Conservation (phyloP, 225 moss, liverwort and hornwort species). For the Climacium dendroides region DNA sequence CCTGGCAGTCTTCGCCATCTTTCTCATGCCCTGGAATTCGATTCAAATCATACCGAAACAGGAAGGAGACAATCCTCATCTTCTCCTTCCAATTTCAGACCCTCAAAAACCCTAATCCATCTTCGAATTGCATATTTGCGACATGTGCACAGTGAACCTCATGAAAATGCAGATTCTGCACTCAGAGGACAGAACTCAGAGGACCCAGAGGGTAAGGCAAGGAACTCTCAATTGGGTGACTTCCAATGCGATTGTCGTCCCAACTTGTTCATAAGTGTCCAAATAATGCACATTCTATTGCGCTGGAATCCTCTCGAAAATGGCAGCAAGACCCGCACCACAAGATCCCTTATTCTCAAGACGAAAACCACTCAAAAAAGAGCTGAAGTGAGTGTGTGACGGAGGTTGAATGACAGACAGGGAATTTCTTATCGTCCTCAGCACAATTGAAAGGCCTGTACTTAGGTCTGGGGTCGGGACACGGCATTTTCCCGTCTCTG, state of each 20-base stretch:
- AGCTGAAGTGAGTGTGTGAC: background rate
- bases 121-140: background rate
- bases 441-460: conserved; percentile 8
- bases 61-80: background rate
- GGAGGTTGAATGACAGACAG: background rate
- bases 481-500: background rate
- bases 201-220: background rate
- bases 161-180: background rate
- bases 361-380: background rate
- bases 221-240: no score
- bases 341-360: background rate
- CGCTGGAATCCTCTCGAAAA: background rate
- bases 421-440: conserved; percentile 3
- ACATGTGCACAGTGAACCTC: background rate
- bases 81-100: background rate
- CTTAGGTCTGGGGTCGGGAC: background rate
- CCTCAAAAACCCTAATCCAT: background rate
- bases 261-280: background rate
- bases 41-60: background rate
- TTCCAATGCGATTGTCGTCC: no score
- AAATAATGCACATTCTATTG: background rate
- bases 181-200: background rate
- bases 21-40: background rate
- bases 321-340: background rate
- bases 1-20: background rate